phyloP scores from a whole-genome alignment of 805 yeast species.

The Schwanniomyces polymorphus region DNA sequence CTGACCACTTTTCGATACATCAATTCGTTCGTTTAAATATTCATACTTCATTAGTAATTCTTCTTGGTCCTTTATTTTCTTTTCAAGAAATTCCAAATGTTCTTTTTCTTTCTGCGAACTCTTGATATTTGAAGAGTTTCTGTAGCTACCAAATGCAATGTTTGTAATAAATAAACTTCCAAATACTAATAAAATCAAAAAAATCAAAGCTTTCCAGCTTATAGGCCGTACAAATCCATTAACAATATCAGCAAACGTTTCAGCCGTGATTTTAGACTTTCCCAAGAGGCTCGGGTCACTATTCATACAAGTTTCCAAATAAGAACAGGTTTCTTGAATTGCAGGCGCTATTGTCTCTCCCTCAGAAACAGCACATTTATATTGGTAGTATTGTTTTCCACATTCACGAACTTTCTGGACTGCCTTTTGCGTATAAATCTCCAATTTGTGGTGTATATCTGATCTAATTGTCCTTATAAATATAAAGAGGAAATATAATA shows the following conservation, averaged over 20 bases:
- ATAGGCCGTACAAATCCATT: conserved; percentile 75
- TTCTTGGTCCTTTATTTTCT: conserved; percentile 13
- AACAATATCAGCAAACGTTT: conserved; percentile 77
- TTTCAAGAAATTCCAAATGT: conserved; percentile 11
- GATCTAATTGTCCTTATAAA: conserved; percentile 55
- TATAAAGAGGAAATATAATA: conserved; percentile 51
- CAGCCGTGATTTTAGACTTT: conserved; percentile 72
- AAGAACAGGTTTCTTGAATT: conserved; percentile 63
- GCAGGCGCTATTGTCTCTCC: conserved; percentile 64
- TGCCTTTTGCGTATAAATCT: conserved; percentile 58
- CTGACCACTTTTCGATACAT: not conserved
- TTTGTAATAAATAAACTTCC: conserved; percentile 57
- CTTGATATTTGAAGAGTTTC: conserved; percentile 15
- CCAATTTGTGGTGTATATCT: conserved; percentile 74
- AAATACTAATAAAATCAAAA: conserved; percentile 44
- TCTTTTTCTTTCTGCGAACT: conserved; percentile 1
- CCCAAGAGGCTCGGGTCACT: conserved; percentile 70
- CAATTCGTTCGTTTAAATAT: not conserved
- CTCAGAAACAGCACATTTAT: conserved; percentile 63
- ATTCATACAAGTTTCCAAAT: conserved; percentile 83
- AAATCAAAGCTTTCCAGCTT: conserved; percentile 63
- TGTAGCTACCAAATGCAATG: conserved; percentile 43
- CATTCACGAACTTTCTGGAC: conserved; percentile 68
- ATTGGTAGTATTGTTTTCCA: conserved; percentile 63
- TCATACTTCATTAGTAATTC: conserved; percentile 1